A percentile compares a stretch with the other conserved stretches of the same genome.
Evolutionary conservation across 441 rosid species (phyloP).

Genomic region (Populus trichocarpa): DNA sequence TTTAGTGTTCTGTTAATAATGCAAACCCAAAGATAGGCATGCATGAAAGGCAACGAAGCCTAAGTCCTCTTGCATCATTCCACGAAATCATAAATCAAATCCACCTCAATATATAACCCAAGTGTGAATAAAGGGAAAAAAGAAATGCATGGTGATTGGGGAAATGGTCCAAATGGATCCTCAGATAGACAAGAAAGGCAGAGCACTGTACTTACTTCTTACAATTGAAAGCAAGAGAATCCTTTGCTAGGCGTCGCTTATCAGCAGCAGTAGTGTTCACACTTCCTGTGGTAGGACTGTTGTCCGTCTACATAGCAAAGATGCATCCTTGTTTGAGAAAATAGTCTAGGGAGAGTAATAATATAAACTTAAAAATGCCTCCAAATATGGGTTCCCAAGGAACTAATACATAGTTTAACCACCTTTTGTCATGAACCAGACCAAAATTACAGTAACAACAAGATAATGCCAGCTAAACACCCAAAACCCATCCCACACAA

Average conservation of each 20-base stretch:
- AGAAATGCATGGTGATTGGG: background rate
- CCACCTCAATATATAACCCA: background rate
- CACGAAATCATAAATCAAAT: background rate
- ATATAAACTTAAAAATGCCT: background rate
- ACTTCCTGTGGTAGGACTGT: conserved; percentile 96
- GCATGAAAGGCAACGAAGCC: background rate
- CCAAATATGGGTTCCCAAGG: background rate
- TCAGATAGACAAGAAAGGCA: too few species aligned
- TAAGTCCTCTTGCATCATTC: background rate
- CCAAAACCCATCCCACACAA: background rate
- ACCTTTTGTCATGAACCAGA: background rate
- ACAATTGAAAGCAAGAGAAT: conserved; percentile 91
- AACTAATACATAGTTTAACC: background rate
- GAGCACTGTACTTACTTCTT: conserved; percentile 82
- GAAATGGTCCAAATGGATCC: too few species aligned
- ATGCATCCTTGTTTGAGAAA: conserved; percentile 1
- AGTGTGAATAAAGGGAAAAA: background rate
- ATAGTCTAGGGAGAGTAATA: background rate
- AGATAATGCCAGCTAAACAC: background rate
- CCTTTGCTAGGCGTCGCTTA: conserved; percentile 84
- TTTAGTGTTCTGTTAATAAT: too few species aligned
- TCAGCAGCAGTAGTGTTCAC: conserved; percentile 74
- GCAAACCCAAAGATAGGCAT: background rate
- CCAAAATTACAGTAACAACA: background rate
- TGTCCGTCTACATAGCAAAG: conserved; percentile 70